A percentile compares a stretch with the other conserved stretches of the same genome.
Evolutionary conservation across 2,329 filamentous ascomycete species (phyloP).

Genomic region (Paecilomyces variotii): DNA sequence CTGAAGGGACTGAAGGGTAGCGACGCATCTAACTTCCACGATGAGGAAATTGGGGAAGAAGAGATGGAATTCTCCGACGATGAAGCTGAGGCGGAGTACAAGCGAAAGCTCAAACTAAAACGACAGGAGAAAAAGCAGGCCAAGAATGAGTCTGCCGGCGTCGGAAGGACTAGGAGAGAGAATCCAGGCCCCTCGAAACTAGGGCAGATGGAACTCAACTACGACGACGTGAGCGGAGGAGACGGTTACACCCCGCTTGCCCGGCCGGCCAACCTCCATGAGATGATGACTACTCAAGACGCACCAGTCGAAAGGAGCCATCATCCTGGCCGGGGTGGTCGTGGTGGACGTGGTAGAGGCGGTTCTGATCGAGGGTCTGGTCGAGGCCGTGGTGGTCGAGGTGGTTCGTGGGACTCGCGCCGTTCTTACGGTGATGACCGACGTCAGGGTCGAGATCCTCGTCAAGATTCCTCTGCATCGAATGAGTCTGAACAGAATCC

Average conservation of each 20-base stretch:
- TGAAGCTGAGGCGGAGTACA: constrained; percentile 82
- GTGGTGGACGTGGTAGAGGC: constrained; percentile 43
- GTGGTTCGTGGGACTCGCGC: constrained; percentile 15
- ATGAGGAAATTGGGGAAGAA: constrained; percentile 79
- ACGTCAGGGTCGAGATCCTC: constrained; percentile 17
- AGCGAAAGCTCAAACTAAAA: constrained; percentile 60
- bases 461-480: neutral
- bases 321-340: constrained; percentile 23
- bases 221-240: constrained; percentile 54
- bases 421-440: constrained; percentile 21
- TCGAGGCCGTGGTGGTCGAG: constrained; percentile 28
- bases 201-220: constrained; percentile 46
- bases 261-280: constrained; percentile 56
- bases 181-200: constrained; percentile 31
- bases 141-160: constrained; percentile 34
- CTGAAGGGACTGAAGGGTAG: constrained; percentile 75
- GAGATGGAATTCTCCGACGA: constrained; percentile 96
- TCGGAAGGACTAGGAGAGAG: constrained; percentile 27
- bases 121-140: constrained; percentile 47
- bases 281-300: constrained; percentile 38
- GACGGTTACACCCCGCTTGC: constrained; percentile 60
- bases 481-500: constrained; percentile 7
- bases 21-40: constrained; percentile 89
- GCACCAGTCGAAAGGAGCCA: constrained; percentile 26
- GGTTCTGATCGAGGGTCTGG: constrained; percentile 27